phyloP scores from a whole-genome alignment of 768 basidiomycete species.

The Calocybe indica region DNA sequence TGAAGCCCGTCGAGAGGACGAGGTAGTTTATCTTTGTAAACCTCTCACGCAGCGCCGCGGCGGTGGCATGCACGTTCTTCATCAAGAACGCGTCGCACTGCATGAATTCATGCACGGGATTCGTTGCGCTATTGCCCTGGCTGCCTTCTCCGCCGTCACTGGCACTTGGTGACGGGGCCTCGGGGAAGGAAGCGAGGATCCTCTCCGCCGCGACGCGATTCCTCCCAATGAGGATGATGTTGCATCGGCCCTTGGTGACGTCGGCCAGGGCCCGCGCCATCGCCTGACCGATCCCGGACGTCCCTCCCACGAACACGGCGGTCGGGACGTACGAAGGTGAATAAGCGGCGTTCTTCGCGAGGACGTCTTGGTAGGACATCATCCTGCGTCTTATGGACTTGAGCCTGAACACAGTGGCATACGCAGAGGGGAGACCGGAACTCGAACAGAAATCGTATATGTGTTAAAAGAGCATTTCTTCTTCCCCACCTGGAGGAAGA shows the following conservation, averaged over 20 bases:
- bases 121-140: background rate
- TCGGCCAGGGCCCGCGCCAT: slow-evolving; percentile 40
- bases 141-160: no score
- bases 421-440: no score
- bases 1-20: slow-evolving; percentile 37
- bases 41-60: slow-evolving; percentile 20
- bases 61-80: slow-evolving; percentile 36
- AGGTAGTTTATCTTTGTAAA: slow-evolving; percentile 49
- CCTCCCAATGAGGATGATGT: slow-evolving; percentile 49
- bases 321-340: slow-evolving; percentile 19
- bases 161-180: slow-evolving; percentile 10
- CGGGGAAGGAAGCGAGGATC: slow-evolving; percentile 37
- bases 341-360: slow-evolving; percentile 21
- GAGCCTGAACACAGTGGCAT: no score
- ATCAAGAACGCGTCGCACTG: slow-evolving; percentile 48
- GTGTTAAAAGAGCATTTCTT: no score
- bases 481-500: no score
- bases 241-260: slow-evolving; percentile 41
- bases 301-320: slow-evolving; percentile 39
- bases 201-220: slow-evolving; percentile 41
- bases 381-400: no score
- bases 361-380: no score
- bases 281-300: slow-evolving; percentile 42
- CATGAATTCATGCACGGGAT: slow-evolving; percentile 37
- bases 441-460: no score